Evolutionary conservation across 345 rosid genomes (phyloP).

Genomic region (Eucalyptus pauciflora): DNA sequence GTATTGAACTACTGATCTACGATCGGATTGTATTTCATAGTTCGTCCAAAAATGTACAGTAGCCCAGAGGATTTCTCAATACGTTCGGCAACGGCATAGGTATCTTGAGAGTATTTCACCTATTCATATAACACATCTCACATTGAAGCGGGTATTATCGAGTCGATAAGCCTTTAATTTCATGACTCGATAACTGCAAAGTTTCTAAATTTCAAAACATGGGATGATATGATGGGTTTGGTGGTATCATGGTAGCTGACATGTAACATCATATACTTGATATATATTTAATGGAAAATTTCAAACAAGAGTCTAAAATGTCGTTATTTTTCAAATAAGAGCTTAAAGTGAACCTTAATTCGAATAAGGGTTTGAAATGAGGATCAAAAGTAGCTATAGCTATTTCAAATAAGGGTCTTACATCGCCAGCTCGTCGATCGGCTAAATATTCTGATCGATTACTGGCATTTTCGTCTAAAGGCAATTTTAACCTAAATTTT

Average conservation of each 20-base stretch:
- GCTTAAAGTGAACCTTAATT: accelerated
- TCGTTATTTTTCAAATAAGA: too few species aligned
- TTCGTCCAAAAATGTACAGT: not conserved
- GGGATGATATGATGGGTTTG: not conserved
- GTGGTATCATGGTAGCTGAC: not conserved
- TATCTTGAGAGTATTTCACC: not conserved
- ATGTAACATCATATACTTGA: not conserved
- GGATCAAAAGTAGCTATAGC: accelerated
- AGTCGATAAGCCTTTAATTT: not conserved
- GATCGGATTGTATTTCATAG: accelerated
- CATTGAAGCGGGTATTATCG: not conserved
- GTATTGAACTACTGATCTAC: not conserved
- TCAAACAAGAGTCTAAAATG: accelerated
- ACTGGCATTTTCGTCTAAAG: too few species aligned
- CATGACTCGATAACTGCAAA: not conserved
- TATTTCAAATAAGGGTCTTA: too few species aligned
- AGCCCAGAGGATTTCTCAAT: not conserved
- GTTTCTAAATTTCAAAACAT: not conserved
- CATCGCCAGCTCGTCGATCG: too few species aligned
- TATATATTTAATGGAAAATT: too few species aligned
- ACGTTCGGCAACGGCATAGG: not conserved
- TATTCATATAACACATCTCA: not conserved
- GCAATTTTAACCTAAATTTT: too few species aligned
- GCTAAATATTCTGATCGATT: too few species aligned
- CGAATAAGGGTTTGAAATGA: too few species aligned